Evolutionary conservation across 495 filamentous ascomycete genomes (phyloP).

Genomic region (Jackrogersella minutella): DNA sequence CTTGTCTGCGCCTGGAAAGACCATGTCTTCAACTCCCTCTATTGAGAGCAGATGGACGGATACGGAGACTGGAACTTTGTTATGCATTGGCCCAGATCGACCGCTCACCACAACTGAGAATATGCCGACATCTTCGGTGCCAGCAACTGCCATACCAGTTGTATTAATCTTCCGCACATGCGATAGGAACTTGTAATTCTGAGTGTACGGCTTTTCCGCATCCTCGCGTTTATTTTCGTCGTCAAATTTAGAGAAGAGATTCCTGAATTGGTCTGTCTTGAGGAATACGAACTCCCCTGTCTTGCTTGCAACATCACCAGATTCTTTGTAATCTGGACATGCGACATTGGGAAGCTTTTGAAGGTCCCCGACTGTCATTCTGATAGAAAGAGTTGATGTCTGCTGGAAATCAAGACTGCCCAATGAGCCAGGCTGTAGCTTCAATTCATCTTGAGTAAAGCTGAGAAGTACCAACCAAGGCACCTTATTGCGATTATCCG

Average conservation of each 20-base stretch:
- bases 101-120: slow-evolving; percentile 50
- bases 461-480: slow-evolving; percentile 53
- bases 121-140: slow-evolving; percentile 41
- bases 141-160: slow-evolving; percentile 46
- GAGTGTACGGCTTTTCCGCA: slow-evolving; percentile 25
- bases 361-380: slow-evolving; percentile 26
- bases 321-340: not conserved
- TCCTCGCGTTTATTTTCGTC: not conserved
- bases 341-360: slow-evolving; percentile 3
- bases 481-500: slow-evolving; percentile 37
- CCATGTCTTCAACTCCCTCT: slow-evolving; percentile 42
- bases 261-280: slow-evolving; percentile 33
- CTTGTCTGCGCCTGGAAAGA: not conserved
- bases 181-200: slow-evolving; percentile 48
- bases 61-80: slow-evolving; percentile 25
- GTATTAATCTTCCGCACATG: slow-evolving; percentile 57
- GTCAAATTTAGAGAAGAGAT: slow-evolving; percentile 33
- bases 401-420: slow-evolving; percentile 17
- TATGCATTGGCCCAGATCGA: slow-evolving; percentile 45
- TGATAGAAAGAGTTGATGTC: slow-evolving; percentile 23
- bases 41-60: slow-evolving; percentile 53
- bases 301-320: not conserved
- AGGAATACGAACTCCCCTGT: slow-evolving; percentile 38
- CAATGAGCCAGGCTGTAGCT: slow-evolving; percentile 3
- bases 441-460: slow-evolving; percentile 46